Base-by-base conservation (phyloP, 2,329 filamentous ascomycete genomes). In the Colletotrichum sp. region DNA sequence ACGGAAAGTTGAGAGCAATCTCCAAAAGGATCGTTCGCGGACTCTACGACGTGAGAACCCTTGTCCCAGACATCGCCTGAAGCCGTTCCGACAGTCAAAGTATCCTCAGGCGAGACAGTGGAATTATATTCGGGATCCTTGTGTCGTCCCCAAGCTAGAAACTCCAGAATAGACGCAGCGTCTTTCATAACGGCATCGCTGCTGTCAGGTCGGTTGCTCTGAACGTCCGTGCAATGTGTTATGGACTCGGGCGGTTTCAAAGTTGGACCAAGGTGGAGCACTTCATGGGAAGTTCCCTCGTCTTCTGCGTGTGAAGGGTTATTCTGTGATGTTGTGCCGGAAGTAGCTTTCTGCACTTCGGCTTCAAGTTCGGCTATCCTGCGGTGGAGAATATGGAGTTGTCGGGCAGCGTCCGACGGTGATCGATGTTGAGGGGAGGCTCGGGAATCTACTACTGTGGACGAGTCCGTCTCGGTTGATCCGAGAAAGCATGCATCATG, bases 121-220 rank as follows among this genome's bases (percentile, higher is more conserved):
- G 44, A 48, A 48, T 48, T n/a, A 4, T 48, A 48, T 22, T 48
- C 44, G 11, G 44, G 86, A 30, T 88, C 84, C 77, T 88, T 89
- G 44, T 83, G 82, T 19, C 87, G 83, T 11, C 87, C 87, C 87
- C 87, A 89, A 2, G 87, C 86, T 3, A 88, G 81, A 61, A 88
- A 89, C 71, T 89, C 87, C 0, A 89, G 82, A 5, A 88, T 85
- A 4, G 87, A 87, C 3, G 86, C 87, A 2, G 86, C 86, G 78
- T 87, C 86, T 76, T 81, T 83, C 71, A 79, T 81, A 67, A 80
- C 80, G 3, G 82, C 79, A 70, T 83, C 82, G 39, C 15, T 44
- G 28, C 27, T 67, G 61, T 67, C 60, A 16, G 19, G 4, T 52
- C 67, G 67, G 1, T 61, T 27, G 19, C 52, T 30, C 28, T 22